A percentile compares a stretch with the other conserved stretches of the same genome.
phyloP scores from a whole-genome alignment of 2,329 filamentous ascomycete genomes.

The Malbranchea cinnamomea region DNA sequence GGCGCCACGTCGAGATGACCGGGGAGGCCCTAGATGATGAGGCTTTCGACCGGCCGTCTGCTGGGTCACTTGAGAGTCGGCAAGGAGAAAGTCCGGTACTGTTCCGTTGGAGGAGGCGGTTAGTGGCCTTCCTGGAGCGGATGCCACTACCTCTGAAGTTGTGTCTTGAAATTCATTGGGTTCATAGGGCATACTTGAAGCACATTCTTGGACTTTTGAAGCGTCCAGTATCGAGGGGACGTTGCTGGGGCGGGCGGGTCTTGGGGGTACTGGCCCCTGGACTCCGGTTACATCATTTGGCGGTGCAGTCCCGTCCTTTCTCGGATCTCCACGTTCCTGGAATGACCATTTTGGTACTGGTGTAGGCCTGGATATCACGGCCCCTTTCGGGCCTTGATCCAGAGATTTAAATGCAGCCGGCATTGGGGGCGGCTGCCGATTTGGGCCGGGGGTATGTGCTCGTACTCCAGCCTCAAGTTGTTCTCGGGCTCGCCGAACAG shows the following conservation, averaged over 20 bases:
- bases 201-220: conserved; percentile 17
- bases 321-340: conserved; percentile 17
- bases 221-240: conserved; percentile 24
- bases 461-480: conserved; percentile 2
- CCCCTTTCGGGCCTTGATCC: conserved; percentile 5
- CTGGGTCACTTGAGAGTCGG: conserved; percentile 11
- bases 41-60: conserved; percentile 14
- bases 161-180: no score
- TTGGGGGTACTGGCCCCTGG: conserved; percentile 25
- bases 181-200: conserved; percentile 14
- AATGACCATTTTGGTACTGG: conserved; percentile 34
- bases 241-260: conserved; percentile 22
- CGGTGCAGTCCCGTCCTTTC: conserved; percentile 13
- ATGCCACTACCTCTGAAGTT: no score
- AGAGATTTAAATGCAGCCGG: conserved; percentile 7
- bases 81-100: conserved; percentile 17
- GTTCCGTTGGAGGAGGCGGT: conserved; percentile 8
- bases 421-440: conserved; percentile 9
- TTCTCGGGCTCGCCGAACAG: conserved; percentile 8
- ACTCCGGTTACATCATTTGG: conserved; percentile 16
- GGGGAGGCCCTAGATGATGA: conserved; percentile 18
- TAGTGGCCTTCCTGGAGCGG: no score
- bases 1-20: conserved; percentile 19
- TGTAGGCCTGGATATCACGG: conserved; percentile 13
- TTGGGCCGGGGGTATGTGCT: background rate